Conservation (phyloP, 345 rosid species). For the Orychophragmus violaceus region DNA sequence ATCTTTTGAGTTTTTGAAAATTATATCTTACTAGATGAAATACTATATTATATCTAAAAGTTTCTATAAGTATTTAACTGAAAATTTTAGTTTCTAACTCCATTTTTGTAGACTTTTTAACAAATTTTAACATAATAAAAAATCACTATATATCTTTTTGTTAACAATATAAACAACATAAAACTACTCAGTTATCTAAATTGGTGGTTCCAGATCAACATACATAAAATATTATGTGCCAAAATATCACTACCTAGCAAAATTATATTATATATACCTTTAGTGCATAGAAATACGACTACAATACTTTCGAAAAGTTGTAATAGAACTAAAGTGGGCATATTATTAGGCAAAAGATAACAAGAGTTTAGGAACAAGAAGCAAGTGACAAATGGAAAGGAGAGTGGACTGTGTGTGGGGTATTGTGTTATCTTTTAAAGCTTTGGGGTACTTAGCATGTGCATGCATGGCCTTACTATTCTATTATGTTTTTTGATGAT, state of each 20-base stretch:
- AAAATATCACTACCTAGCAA: background rate
- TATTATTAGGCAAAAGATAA: constrained; percentile 27
- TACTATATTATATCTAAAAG: background rate
- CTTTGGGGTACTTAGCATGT: constrained; percentile 27
- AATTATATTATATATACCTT: background rate
- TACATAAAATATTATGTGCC: too few relatives aligned
- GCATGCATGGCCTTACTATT: constrained; percentile 17
- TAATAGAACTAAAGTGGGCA: background rate
- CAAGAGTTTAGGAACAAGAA: constrained; percentile 25
- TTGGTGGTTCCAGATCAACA: too few relatives aligned
- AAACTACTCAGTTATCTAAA: too few relatives aligned
- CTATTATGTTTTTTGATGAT: constrained; percentile 8
- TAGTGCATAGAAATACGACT: background rate
- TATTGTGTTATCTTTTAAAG: constrained; percentile 1
- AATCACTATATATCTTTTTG: too few relatives aligned
- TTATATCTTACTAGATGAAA: background rate
- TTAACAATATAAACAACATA: too few relatives aligned
- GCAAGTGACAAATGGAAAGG: constrained; percentile 27
- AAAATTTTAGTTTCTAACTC: too few relatives aligned
- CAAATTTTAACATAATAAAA: too few relatives aligned
- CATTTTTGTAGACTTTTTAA: too few relatives aligned
- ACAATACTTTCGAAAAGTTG: background rate
- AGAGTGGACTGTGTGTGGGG: constrained; percentile 14
- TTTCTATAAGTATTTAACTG: background rate
- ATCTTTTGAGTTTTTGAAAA: background rate